phyloP scores from a whole-genome alignment of 2,329 filamentous ascomycete genomes.

The Aspergillus chevalieri region DNA sequence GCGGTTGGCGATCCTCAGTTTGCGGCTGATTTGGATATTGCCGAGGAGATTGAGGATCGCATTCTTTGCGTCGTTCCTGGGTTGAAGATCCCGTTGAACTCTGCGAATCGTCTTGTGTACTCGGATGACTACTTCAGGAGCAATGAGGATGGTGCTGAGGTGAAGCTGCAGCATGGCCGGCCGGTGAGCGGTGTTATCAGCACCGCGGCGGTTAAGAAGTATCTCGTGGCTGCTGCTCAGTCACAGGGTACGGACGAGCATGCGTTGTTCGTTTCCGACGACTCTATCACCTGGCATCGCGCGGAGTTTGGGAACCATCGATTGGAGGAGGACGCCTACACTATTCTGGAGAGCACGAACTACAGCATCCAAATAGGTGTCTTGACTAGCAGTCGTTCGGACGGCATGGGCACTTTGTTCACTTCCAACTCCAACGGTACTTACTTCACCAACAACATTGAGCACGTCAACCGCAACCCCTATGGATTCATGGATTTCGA shows the following conservation, averaged over 20 bases:
- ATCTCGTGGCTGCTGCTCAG: constrained; percentile 74
- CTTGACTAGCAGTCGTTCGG: constrained; percentile 57
- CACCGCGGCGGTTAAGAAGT: constrained; percentile 78
- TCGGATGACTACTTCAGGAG: constrained; percentile 77
- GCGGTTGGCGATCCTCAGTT: constrained; percentile 72
- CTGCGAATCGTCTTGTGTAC: constrained; percentile 70
- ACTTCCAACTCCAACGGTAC: constrained; percentile 97
- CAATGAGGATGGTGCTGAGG: constrained; percentile 56
- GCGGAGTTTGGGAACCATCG: constrained; percentile 86
- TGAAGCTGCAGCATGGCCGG: constrained; percentile 65
- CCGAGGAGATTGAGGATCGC: constrained; percentile 61
- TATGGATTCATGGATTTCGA: constrained; percentile 86
- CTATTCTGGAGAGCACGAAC: constrained; percentile 88
- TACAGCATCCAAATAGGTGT: constrained; percentile 98
- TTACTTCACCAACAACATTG: constrained; percentile 86
- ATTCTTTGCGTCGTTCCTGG: constrained; percentile 76
- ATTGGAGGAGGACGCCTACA: constrained; percentile 79
- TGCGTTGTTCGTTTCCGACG: constrained; percentile 81
- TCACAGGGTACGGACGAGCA: constrained; percentile 80
- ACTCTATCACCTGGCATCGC: constrained; percentile 80
- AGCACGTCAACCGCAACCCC: constrained; percentile 80
- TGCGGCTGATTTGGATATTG: constrained; percentile 45
- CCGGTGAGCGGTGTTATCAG: constrained; percentile 74
- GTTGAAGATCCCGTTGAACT: constrained; percentile 61
- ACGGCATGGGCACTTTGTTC: constrained; percentile 79